Evolutionary conservation across 163 green algal species (phyloP).

Genomic region (Chlorella variabilis): DNA sequence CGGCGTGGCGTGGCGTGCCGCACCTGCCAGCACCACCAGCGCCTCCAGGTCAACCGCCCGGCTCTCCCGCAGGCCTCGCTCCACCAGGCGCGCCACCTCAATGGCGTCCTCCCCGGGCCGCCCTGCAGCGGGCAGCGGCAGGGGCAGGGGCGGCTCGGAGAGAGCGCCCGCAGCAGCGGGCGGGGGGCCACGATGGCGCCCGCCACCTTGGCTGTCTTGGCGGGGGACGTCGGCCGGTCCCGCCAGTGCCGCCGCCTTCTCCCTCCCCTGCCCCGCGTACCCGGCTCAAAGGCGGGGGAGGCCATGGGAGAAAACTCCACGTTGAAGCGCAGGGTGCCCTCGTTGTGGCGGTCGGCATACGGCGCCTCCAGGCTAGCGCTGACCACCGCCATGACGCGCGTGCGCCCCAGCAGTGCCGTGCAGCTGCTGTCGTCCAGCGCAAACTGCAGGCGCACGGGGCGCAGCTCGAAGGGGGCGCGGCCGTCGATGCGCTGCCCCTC

Average conservation of each 20-base stretch:
- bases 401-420: constrained; percentile 78
- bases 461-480: constrained; percentile 61
- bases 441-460: constrained; percentile 75
- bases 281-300: constrained; percentile 71
- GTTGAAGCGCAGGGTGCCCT: constrained; percentile 82
- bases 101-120: constrained; percentile 56
- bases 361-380: constrained; percentile 77
- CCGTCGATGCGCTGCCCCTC: constrained; percentile 74
- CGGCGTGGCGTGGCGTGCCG: not conserved
- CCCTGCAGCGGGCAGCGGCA: not conserved
- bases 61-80: constrained; percentile 78
- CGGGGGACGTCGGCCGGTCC: no score
- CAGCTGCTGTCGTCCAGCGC: constrained; percentile 70
- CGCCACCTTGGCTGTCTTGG: no score
- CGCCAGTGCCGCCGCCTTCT: no score
- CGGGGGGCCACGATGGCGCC: no score
- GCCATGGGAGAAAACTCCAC: constrained; percentile 86
- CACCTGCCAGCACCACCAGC: constrained; percentile 86
- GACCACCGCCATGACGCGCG: constrained; percentile 74
- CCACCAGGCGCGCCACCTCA: constrained; percentile 82
- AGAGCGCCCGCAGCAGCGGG: no score
- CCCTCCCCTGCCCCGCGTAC: no score
- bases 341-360: constrained; percentile 73
- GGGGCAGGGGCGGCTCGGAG: not conserved
- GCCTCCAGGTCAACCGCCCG: constrained; percentile 90